phyloP scores from a whole-genome alignment of 805 yeast genomes.

The Candida wancherniae region DNA sequence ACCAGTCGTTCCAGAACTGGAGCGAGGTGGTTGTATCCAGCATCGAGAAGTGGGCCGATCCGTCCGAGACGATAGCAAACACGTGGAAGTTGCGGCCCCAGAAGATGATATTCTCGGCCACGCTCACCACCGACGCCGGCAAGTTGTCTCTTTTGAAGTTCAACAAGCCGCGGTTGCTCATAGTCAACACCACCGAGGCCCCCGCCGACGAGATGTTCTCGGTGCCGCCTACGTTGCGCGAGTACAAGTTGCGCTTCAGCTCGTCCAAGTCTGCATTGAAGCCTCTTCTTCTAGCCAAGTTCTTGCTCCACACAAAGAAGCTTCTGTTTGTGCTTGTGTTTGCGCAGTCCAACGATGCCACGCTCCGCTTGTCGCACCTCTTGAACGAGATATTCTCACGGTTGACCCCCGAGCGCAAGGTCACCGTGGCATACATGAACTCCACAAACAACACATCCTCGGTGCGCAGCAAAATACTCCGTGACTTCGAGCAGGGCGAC shows the following conservation, averaged over 20 bases:
- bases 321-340: conserved; percentile 51
- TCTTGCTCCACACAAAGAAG: conserved; percentile 37
- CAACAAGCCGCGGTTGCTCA: conserved; percentile 64
- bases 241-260: conserved; percentile 39
- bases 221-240: conserved; percentile 51
- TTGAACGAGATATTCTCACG: conserved; percentile 39
- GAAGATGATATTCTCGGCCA: conserved; percentile 83
- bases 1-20: conserved; percentile 95
- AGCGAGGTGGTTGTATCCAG: conserved; percentile 48
- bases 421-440: conserved; percentile 45
- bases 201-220: conserved; percentile 54
- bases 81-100: conserved; percentile 40
- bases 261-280: conserved; percentile 45
- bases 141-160: conserved; percentile 70
- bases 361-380: conserved; percentile 71
- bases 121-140: conserved; percentile 90
- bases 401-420: conserved; percentile 9
- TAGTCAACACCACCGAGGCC: conserved; percentile 56
- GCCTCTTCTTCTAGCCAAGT: conserved; percentile 66
- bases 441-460: conserved; percentile 50
- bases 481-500: conserved; percentile 52
- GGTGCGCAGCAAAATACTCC: conserved; percentile 50
- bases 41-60: conserved; percentile 19
- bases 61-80: conserved; percentile 21
- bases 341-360: conserved; percentile 77